Base-by-base conservation (phyloP, 495 filamentous ascomycete genomes). In the Pyronema domesticum region DNA sequence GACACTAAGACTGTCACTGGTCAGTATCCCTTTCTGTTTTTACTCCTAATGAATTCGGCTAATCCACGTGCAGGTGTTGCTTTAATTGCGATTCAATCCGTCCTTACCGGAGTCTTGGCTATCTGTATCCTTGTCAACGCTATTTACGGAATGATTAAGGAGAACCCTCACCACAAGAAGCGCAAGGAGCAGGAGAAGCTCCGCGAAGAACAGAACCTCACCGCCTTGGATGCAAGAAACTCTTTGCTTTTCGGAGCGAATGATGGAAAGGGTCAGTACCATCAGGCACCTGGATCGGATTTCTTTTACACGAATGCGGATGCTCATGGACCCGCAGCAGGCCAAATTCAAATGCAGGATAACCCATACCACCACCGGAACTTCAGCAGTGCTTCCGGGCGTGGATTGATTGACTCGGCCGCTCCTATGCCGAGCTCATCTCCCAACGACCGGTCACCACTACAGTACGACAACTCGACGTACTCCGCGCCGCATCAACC, bases 91-190 rank as follows among this genome's bases (percentile, higher is more conserved):
- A 73, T 95, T 14, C 91, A 98, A 69, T 85, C 84, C 0, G 78
- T 80, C 6, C 72, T 98, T 51, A 93, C 91, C 1, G 87, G 75
- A 54, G 68, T 83, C 35, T 74, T 98, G 46, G 91, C 86, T 33
- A 88, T 98, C 53, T 72, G 96, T 37, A 91, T 98, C 62, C 82
- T 78, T 14, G 81, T 87, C 66, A 96, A 98, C 61, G 84, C 89
- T 23, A 77, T 95, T 55, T 80, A 86, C 58, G 73, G 80, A 35
- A 86, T 80, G 70, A 80, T 78, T 73, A 80, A 82, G 54, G 76
- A 89, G 69, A 96, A 98, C 69, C 89, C 91, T 1, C 88, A 98
- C 69, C 77, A 80, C 47, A 83, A 78, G 74, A 54, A 79, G 53
- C 76, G 86, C 62, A 93, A 89, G 72, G 84, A 89, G 73, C 78